Evolutionary conservation across 2,329 filamentous ascomycete genomes (phyloP), one percentile per base, ranked within the genome.

Genomic region (Stagonosporopsis rhizophila): DNA sequence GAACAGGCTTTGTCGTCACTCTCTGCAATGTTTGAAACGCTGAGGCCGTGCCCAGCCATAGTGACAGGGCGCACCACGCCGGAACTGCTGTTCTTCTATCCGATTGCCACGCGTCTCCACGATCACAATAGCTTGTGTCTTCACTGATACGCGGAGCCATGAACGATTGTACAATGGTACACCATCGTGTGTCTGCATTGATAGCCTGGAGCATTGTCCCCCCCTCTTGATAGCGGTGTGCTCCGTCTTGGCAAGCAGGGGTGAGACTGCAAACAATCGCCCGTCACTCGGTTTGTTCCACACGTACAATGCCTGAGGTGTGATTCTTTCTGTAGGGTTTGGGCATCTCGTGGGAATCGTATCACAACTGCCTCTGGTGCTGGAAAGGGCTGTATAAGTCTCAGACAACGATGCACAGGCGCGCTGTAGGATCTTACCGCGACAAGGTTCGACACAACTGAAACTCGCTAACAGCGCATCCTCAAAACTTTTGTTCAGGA

Each of bases 391-490:
- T 40, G 41, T 15, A 17, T 41, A 19, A 51, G 46, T 56, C 41
- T 56, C 46, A 56, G 53, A 56, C 53, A 51, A 38, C 41, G 22
- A 32, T 25, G 14, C 44, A 37, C 34, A 46, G 53, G 53, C 46
- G 52, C 45, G 41, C 52, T 30, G 46, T 46, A 42, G 52, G 52
- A 56, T 56, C 41, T 23, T 50, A 46, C 46, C 46, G 45, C 42
- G 42, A 41, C 17, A 46, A 56, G 42, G 53, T 51, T 56, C 35
- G 41, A 46, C 46, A 17, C 35, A 27, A 25, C 27, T 56, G 53
- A 56, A 56, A 56, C 53, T 56, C 53, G 53, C 53, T 56, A 51
- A 46, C 17, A 42, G 47, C 39, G 53, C 46, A 51, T 51, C 53
- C 28, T 27, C 53, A 51, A 56, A 46, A 51, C 47, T 50, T 47